phyloP scores from a whole-genome alignment of 2,329 filamentous ascomycete genomes.

The Talaromyces sp. region DNA sequence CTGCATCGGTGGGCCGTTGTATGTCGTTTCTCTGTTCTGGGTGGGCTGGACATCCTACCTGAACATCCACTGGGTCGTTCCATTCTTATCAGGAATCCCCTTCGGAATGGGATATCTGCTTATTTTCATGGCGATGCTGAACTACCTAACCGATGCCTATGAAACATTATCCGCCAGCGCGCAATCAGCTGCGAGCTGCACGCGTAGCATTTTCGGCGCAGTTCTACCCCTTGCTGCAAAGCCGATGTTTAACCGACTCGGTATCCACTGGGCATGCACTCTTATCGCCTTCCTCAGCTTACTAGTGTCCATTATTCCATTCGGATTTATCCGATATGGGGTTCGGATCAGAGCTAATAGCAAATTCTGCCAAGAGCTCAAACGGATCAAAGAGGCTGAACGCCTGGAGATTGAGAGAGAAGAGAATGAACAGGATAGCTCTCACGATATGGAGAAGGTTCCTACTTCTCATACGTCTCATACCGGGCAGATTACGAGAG shows the following conservation, averaged over 20 bases:
- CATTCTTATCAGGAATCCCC: conserved; percentile 63
- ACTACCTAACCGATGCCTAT: conserved; percentile 69
- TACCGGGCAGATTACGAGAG: conserved; percentile 12
- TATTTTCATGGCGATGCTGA: conserved; percentile 67
- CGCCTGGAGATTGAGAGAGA: conserved; percentile 25
- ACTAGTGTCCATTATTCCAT: conserved; percentile 43
- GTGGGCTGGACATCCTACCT: conserved; percentile 36
- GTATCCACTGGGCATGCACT: conserved; percentile 48
- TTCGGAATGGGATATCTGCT: conserved; percentile 65
- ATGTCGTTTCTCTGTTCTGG: conserved; percentile 56
- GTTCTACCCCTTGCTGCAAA: conserved; percentile 59
- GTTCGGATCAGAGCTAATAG: conserved; percentile 43
- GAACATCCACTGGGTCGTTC: conserved; percentile 45
- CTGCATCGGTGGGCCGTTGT: conserved; percentile 68
- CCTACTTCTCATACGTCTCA: conserved; percentile 18
- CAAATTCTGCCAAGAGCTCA: conserved; percentile 46
- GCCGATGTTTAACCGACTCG: conserved; percentile 46
- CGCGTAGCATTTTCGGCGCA: conserved; percentile 56
- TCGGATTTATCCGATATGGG: conserved; percentile 48
- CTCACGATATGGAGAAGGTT: conserved; percentile 14
- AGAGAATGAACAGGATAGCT: conserved; percentile 7
- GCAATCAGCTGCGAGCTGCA: conserved; percentile 57
- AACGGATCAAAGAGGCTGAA: conserved; percentile 38
- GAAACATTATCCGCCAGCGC: conserved; percentile 65
- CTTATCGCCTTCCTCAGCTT: conserved; percentile 45